Percentiles rank a stretch among this genome's conserved stretches.
Conservation (phyloP, 257 asterid genomes). For the Lantana camara region DNA sequence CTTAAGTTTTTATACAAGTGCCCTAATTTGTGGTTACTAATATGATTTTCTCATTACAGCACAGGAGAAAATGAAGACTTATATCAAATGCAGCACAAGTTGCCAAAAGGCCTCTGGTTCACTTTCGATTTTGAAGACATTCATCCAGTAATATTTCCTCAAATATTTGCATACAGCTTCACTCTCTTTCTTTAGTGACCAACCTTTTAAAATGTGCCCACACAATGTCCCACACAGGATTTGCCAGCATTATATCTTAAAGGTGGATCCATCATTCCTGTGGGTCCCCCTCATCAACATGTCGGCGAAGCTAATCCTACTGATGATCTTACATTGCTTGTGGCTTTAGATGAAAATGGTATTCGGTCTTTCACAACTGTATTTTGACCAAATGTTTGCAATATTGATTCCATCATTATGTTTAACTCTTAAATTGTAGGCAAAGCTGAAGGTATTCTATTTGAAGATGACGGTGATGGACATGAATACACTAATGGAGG, state of each 20-base stretch:
- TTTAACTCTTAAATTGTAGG: slow-evolving; percentile 49
- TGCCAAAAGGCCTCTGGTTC: slow-evolving; percentile 86
- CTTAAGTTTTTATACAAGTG: neutral
- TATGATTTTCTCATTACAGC: slow-evolving; percentile 43
- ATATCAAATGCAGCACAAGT: slow-evolving; percentile 54
- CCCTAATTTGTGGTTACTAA: neutral
- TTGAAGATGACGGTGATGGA: slow-evolving; percentile 95
- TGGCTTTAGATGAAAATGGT: slow-evolving; percentile 86
- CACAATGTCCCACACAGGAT: slow-evolving; percentile 54
- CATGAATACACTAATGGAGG: slow-evolving; percentile 68
- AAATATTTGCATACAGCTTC: neutral
- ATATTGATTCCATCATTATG: neutral
- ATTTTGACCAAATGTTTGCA: neutral
- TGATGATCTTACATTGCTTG: slow-evolving; percentile 72
- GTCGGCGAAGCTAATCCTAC: slow-evolving; percentile 72
- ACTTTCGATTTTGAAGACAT: slow-evolving; percentile 90
- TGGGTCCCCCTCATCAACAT: slow-evolving; percentile 66
- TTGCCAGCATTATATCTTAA: slow-evolving; percentile 79
- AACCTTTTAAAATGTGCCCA: slow-evolving; percentile 5
- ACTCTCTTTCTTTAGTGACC: neutral
- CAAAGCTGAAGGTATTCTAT: slow-evolving; percentile 84
- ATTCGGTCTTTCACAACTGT: slow-evolving; percentile 24
- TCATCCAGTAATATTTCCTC: slow-evolving; percentile 70
- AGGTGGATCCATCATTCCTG: slow-evolving; percentile 92
- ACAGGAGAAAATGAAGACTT: slow-evolving; percentile 54